Evolutionary conservation across 169 alveolate genomes (phyloP), one percentile per base, ranked within the genome.

Genomic region (Plasmodium inui): DNA sequence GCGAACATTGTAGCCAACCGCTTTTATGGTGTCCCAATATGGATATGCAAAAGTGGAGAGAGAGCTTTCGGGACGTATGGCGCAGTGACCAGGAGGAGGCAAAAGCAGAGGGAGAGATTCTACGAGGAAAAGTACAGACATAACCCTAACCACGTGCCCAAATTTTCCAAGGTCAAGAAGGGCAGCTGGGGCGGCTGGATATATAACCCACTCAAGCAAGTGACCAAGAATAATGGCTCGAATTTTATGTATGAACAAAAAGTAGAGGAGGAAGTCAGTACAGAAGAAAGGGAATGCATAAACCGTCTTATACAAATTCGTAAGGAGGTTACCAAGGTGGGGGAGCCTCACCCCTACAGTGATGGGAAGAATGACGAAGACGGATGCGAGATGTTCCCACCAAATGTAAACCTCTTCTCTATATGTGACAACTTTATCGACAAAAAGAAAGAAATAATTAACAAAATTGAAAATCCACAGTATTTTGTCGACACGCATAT

Each of bases 161-260:
- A 89, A 70, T 89, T 57, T 73, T 89, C 94, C 12, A 89, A 79
- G 71, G 76, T 89, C 2, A 89, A 89, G 72, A 89, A 39, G 44
- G 94, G 94, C 46, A 89, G 94, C 50, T 57, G 94, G 50, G 94
- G 94, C 4, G 94, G 94, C 30, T 89, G 94, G 94, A 89, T 89
- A 19, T 22, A 89, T 41, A 89, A 89, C 41, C 94, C 94, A 3
- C 82, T 89, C 70, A 89, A 89, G 37, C 90, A 89, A 41, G 88
- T 89, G 22, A 89, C 94, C 30, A 89, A 89, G 79, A 89, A 89
- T 53, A 79, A 81, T 89, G 94, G 94, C 37, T 79, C 55, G 70
- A 89, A 89, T 79, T 67, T 67, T 79, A 53, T 61, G 71, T 89
- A 89, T 73, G 94, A 89, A 89, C 61, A 89, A 14, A 89, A 89